Evolutionary conservation across 176 grass and related monocot genomes (phyloP).

Genomic region (Raddia distichophylla): DNA sequence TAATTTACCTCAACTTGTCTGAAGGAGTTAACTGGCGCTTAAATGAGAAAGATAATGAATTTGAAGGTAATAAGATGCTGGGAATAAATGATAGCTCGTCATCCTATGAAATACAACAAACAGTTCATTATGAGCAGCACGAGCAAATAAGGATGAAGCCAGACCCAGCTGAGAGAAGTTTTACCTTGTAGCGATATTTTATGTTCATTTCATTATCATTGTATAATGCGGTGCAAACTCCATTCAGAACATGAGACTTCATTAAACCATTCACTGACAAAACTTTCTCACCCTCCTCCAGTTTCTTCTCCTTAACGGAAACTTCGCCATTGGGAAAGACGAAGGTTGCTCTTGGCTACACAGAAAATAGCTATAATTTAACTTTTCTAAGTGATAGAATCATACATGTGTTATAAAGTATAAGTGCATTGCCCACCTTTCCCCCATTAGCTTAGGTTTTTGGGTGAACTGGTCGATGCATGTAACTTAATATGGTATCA

Average conservation of each 20-base stretch:
- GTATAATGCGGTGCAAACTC: conserved; percentile 73
- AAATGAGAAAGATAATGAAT: conserved; percentile 72
- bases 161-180: conserved; percentile 23
- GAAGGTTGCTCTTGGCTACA: conserved; percentile 87
- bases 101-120: conserved; percentile 60
- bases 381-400: conserved; percentile 13
- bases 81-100: conserved; percentile 87
- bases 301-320: conserved; percentile 72
- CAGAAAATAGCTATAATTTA: conserved; percentile 18
- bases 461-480: no score
- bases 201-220: conserved; percentile 69
- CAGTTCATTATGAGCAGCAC: conserved; percentile 18
- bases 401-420: not conserved
- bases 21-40: conserved; percentile 80
- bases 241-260: conserved; percentile 70
- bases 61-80: conserved; percentile 73
- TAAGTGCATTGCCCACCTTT: no score
- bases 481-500: no score
- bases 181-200: conserved; percentile 96
- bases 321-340: conserved; percentile 80
- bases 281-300: conserved; percentile 56
- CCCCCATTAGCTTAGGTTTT: no score
- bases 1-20: conserved; percentile 82
- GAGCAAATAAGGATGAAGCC: conserved; percentile 18
- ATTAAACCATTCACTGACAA: conserved; percentile 68